Evolutionary conservation across 306 rosid species (phyloP), one percentile per base, ranked within the genome.

Genomic region (Spatholobus suberectus): DNA sequence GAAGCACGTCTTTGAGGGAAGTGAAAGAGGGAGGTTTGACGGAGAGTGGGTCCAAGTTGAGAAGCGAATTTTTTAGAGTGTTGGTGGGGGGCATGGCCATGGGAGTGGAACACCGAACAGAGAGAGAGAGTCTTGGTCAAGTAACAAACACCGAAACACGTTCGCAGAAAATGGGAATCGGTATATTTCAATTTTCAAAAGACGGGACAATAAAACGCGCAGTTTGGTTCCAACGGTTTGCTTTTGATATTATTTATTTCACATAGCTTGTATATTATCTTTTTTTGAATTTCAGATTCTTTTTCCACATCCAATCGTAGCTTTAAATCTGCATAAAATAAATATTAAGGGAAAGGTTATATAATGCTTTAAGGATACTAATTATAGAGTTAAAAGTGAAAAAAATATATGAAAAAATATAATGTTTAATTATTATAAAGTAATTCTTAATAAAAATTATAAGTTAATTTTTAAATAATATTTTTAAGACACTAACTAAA

Each of bases 1-100:
- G 89, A 9, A 95, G 86, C 18, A 93, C 76, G 84, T 89, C 93
- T 82, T 44, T 89, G 63, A 95, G 94, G 21, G 97, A 91, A 14
- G 90, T 93, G 86, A 91, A 90, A 23, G 85, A 75, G 41, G 86
- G 51, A 9, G 89, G 74, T n/a, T 78, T 83, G 23, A 83, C 44
- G 3, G 81, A 77, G 57, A 75, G 15, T 1, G 86, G 75, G 44
- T 85, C 83, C 49, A 71, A 43, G 27, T 84, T 81, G 8, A 79
- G 71, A 29, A 62, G 71, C 24, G 88, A 3, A 1, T 29, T n/a
- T 17, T 35, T 35, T 1, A 79, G 27, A 57, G 54, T 0, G 62
- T 68, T 11, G 61, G 74, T 0, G 32, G 24, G 15, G 24, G 43
- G 15, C 11, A 2, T n/a, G 1, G 32, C 87, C 91, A 89, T 88